Evolutionary conservation across 176 grass and related monocot species (phyloP).

Genomic region (Avena sativa): DNA sequence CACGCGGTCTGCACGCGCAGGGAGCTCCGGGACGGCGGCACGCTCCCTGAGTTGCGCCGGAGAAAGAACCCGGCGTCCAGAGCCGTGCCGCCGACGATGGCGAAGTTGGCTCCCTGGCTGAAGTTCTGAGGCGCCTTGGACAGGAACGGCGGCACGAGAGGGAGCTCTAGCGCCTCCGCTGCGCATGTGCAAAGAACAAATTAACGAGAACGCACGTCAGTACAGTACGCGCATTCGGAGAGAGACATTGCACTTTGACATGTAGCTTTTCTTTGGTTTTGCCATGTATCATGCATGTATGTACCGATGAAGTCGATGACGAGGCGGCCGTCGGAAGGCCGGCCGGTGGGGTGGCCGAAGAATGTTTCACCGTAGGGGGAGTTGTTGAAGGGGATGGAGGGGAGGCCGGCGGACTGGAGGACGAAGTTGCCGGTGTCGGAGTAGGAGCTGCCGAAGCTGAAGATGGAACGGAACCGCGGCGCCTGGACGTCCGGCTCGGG

Average conservation of each 20-base stretch:
- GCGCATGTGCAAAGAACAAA: not conserved
- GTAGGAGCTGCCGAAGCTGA: constrained; percentile 76
- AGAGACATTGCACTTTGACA: not conserved
- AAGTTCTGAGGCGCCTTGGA: constrained; percentile 19
- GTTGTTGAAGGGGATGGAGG: constrained; percentile 48
- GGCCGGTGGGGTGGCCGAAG: constrained; percentile 62
- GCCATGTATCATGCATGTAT: not conserved
- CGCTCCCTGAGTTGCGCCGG: constrained; percentile 41
- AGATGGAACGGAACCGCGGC: constrained; percentile 53
- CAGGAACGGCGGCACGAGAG: constrained; percentile 56
- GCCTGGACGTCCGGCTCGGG: not conserved
- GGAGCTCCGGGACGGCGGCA: constrained; percentile 62
- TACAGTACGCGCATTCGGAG: no score
- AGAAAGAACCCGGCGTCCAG: constrained; percentile 60
- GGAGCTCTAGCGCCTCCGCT: constrained; percentile 64
- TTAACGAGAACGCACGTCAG: not conserved
- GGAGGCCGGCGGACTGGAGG: constrained; percentile 44
- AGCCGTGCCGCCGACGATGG: constrained; percentile 62
- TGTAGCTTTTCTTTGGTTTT: not conserved
- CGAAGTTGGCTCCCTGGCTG: constrained; percentile 62
- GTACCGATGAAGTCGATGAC: constrained; percentile 77
- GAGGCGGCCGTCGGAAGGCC: constrained; percentile 70
- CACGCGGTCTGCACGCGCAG: constrained; percentile 64
- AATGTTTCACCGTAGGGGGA: constrained; percentile 67
- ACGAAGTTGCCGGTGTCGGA: constrained; percentile 75